A percentile compares a stretch with the other conserved stretches of the same genome.
These are phyloP conservation scores for Gastrolobium bilobum DNA, from an alignment of 306 rosid genomes.

Conservation along the genomic window DNA sequence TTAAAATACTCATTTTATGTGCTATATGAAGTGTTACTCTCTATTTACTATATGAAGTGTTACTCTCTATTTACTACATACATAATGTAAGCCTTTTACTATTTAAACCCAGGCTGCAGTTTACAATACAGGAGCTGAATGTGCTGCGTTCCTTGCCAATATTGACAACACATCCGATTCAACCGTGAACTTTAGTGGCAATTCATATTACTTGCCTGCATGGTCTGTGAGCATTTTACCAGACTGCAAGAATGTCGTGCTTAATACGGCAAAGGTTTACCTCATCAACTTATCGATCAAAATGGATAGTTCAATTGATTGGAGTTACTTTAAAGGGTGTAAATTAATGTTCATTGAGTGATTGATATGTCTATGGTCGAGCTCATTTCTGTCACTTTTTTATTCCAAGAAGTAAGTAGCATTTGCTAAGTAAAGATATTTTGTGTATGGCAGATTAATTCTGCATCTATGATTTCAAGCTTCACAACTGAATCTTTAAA, in stretches of 20 bases:
- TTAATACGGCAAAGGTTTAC: constrained; percentile 96
- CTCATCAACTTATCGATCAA: constrained; percentile 28
- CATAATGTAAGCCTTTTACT: neutral
- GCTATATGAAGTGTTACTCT: too few relatives aligned
- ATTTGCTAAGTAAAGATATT: constrained; percentile 8
- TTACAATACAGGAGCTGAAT: constrained; percentile 74
- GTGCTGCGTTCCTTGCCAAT: constrained; percentile 94
- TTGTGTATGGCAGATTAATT: constrained; percentile 71
- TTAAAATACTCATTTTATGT: too few relatives aligned
- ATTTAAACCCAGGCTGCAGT: constrained; percentile 73
- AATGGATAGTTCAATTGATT: constrained; percentile 4
- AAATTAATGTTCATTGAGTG: neutral
- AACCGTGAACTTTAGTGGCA: constrained; percentile 76
- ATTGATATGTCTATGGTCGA: neutral
- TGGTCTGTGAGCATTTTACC: constrained; percentile 99
- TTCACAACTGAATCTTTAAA: constrained; percentile 64
- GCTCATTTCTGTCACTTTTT: constrained; percentile 31
- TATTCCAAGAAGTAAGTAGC: constrained; percentile 2
- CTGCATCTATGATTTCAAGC: constrained; percentile 68
- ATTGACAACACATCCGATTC: constrained; percentile 65
- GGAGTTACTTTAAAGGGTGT: neutral
- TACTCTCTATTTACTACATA: too few relatives aligned
- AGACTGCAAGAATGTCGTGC: constrained; percentile 91
- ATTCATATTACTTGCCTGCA: constrained; percentile 83
- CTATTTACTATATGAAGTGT: too few relatives aligned